A percentile compares a stretch with the other conserved stretches of the same genome.
phyloP scores from a whole-genome alignment of 768 basidiomycete genomes.

The Hypholoma fasciculare region DNA sequence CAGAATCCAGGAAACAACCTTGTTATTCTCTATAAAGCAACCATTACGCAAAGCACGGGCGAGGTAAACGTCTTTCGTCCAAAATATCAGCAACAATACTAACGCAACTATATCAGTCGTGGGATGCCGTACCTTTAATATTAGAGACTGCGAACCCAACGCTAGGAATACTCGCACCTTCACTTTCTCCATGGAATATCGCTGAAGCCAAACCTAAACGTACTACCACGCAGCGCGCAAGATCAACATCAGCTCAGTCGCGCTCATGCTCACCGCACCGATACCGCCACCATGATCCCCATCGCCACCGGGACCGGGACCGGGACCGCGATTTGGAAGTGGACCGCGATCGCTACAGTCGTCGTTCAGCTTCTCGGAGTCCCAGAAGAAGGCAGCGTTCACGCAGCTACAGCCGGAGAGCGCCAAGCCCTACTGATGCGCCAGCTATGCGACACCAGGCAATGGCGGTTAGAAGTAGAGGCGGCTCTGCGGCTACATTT shows the following conservation, averaged over 20 bases:
- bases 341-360: no score
- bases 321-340: neutral
- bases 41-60: slow-evolving; percentile 35
- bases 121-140: slow-evolving; percentile 33
- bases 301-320: no score
- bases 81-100: neutral
- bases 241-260: no score
- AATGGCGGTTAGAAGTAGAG: slow-evolving; percentile 16
- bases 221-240: neutral
- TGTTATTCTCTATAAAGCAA: slow-evolving; percentile 37
- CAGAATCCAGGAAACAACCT: slow-evolving; percentile 27
- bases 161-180: neutral
- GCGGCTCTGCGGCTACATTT: slow-evolving; percentile 29
- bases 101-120: slow-evolving; percentile 20
- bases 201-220: neutral
- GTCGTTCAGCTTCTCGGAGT: neutral
- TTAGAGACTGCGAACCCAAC: slow-evolving; percentile 27
- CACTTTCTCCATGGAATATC: slow-evolving; percentile 1
- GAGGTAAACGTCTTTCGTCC: slow-evolving; percentile 25
- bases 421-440: neutral
- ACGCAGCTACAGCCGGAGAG: no score
- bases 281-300: neutral
- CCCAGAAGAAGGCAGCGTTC: neutral
- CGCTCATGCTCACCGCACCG: neutral
- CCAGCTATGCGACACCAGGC: neutral